phyloP scores from a whole-genome alignment of 2,329 filamentous ascomycete species.

The Alternaria viburni region DNA sequence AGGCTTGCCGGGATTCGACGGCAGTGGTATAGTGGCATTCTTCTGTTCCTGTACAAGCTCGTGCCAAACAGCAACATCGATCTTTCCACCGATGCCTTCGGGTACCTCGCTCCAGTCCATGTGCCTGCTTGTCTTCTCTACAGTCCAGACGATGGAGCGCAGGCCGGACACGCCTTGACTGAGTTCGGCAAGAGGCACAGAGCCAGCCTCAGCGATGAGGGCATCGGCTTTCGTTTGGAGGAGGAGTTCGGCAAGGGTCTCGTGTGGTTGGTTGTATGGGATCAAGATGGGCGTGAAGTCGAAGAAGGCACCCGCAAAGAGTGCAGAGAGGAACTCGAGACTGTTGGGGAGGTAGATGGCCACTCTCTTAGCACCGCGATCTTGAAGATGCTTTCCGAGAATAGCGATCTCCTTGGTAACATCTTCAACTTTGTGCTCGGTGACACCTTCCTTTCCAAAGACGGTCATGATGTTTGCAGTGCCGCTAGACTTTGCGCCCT shows the following conservation, averaged over 20 bases:
- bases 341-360: slow-evolving; percentile 94
- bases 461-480: slow-evolving; percentile 79
- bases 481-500: slow-evolving; percentile 68
- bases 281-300: slow-evolving; percentile 83
- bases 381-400: slow-evolving; percentile 77
- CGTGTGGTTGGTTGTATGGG: slow-evolving; percentile 77
- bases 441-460: slow-evolving; percentile 73
- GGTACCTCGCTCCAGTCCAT: slow-evolving; percentile 95
- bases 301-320: slow-evolving; percentile 91
- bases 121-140: slow-evolving; percentile 86
- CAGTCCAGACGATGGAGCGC: slow-evolving; percentile 85
- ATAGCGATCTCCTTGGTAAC: slow-evolving; percentile 86
- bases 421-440: slow-evolving; percentile 73
- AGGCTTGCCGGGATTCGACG: slow-evolving; percentile 62
- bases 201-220: slow-evolving; percentile 82
- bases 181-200: slow-evolving; percentile 79
- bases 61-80: slow-evolving; percentile 92
- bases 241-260: slow-evolving; percentile 74
- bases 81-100: slow-evolving; percentile 72
- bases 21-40: slow-evolving; percentile 66
- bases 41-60: slow-evolving; percentile 75
- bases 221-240: slow-evolving; percentile 77
- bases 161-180: slow-evolving; percentile 72
- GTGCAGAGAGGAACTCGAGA: slow-evolving; percentile 78
- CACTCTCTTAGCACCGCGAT: slow-evolving; percentile 73